Evolutionary conservation across 257 asterid species (phyloP), one percentile per base, ranked within the genome.

Genomic region (Oldenlandia corymbosa): DNA sequence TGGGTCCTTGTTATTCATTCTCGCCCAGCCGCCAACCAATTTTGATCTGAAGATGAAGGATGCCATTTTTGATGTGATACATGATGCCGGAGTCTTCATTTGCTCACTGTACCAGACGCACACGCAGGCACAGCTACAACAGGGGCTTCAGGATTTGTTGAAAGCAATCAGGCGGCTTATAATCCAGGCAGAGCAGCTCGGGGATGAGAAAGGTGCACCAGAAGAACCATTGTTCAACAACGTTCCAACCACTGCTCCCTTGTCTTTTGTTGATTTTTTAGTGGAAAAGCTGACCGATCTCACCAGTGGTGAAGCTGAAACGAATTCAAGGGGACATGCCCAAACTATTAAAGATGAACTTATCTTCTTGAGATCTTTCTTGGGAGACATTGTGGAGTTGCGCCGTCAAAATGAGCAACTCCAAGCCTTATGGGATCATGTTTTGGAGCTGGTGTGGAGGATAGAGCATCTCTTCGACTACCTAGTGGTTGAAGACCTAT

Each of bases 1-100:
- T 10, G 26, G 58, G 26, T 52, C 58, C 14, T 28, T 52, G 58
- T 23, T n/a, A 51, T 31, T 20, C 60, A 23, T 8, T 11, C 18
- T 42, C 16, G 27, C 24, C 27, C 3, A 50, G 26, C 20, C 32
- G 16, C 42, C 8, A 7, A 34, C 9, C 9, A 34, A 34, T 9
- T 10, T 20, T 9, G 13, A 24, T 50, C 14, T 34, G 30, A 14
- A 51, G 51, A 13, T 51, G 1, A 36, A 17, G 46, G 26, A 50
- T 21, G 30, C 12, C 31, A 23, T 64, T 50, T 24, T 4, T 5
- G 60, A 2, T 21, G 36, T 51, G 8, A 5, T 36, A 20, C 36
- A 7, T 23, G 60, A 50, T 31, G 60, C 60, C 5, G 68, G 50
- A 23, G 56, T 34, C 30, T n/a, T 51, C 39, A 52, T 51, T 11